Base-by-base conservation (phyloP, 345 rosid species). In the Erucastrum elatum region DNA sequence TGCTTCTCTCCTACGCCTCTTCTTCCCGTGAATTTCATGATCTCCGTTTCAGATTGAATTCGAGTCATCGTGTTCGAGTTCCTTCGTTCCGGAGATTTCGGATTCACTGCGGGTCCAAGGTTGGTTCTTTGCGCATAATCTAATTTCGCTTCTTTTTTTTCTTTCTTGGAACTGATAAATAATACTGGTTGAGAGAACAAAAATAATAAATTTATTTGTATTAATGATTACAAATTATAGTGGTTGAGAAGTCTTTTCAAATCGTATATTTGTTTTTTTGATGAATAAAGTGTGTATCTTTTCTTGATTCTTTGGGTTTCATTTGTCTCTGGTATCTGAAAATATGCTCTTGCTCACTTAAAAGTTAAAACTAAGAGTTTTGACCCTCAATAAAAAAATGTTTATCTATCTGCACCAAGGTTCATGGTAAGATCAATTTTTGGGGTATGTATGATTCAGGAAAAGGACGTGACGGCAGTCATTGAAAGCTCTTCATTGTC, bases 401-500 rank as follows among this genome's bases (percentile, higher is more conserved):
- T 33, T 33, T 33, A 7, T 33, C 35, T 33, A 33, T 33, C 35
- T 33, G 35, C 6, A 33, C 35, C 35, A 33, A 33, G 35, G n/a
- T 33, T 33, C 35, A 33, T 33, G 35, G 35, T 76, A 33, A 44
- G n/a, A n/a, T n/a, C 29, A 3, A 3, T 66, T 79, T n/a, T n/a
- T n/a, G n/a, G n/a, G n/a, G n/a, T n/a, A 86, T 77, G 71, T 72
- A 4, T 44, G 92, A 74, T 81, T 33, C 84, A 85, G 81, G 91
- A 81, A 53, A 78, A 61, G 51, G 86, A 80, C 79, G 81, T 83
- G 77, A 84, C 94, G 4, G 88, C 95, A 21, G 65, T 79, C 66
- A 80, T 89, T 15, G 94, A 92, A 80, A 82, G 84, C 66, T 74
- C 79, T n/a, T 72, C 84, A 16, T 75, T 83, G 51, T 80, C 86